phyloP scores from a whole-genome alignment of 1,139 yeast genomes.

The Geotrichum armillariae region DNA sequence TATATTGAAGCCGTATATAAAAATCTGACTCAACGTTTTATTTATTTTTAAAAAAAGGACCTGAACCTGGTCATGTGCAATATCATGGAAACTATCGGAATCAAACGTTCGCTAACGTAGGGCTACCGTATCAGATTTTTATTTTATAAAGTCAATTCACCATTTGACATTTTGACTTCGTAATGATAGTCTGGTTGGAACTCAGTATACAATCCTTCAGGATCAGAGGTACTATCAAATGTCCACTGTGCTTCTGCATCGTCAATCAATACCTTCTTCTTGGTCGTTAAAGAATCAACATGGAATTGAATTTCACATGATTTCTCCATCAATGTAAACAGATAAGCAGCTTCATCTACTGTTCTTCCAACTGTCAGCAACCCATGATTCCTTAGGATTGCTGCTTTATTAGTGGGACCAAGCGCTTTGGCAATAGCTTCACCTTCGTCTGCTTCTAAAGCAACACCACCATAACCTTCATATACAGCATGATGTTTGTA shows the following conservation, averaged over 20 bases:
- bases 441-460: constrained; percentile 74
- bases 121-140: no score
- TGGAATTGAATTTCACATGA: constrained; percentile 70
- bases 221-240: constrained; percentile 58
- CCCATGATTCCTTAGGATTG: constrained; percentile 77
- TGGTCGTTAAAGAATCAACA: constrained; percentile 54
- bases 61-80: no score
- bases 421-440: constrained; percentile 62
- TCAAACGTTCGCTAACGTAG: no score
- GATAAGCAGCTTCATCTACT: constrained; percentile 80
- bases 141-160: constrained; percentile 30
- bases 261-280: constrained; percentile 44
- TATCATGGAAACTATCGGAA: not conserved
- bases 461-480: constrained; percentile 75
- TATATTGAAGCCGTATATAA: not conserved
- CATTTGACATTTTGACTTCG: constrained; percentile 39
- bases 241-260: constrained; percentile 74
- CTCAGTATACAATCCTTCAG: constrained; percentile 68
- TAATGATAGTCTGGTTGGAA: constrained; percentile 65
- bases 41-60: no score
- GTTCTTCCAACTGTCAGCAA: constrained; percentile 73
- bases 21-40: not conserved
- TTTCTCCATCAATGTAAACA: constrained; percentile 67
- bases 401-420: constrained; percentile 59
- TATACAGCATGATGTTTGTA: constrained; percentile 68